Percentiles rank a stretch among this genome's conserved stretches.
Conservation (phyloP, 106 monocot genomes). For the Amphibolis antarctica region DNA sequence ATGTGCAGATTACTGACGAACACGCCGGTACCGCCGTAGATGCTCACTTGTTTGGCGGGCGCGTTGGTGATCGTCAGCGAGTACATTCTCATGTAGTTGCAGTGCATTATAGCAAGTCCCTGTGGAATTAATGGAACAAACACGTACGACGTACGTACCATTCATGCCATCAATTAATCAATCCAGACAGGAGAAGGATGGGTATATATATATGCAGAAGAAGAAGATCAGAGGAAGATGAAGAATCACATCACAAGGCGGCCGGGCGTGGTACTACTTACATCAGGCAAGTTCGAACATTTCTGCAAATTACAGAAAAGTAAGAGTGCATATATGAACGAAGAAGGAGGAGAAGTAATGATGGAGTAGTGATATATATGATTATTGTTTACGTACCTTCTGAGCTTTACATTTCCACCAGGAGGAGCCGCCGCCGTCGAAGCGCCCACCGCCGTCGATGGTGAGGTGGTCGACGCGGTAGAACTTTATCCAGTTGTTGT, state of each 20-base stretch:
- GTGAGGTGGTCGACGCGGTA: slow-evolving; percentile 5
- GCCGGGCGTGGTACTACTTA: no score
- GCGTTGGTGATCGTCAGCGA: slow-evolving; percentile 5
- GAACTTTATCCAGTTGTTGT: slow-evolving; percentile 9
- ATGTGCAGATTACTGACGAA: neutral
- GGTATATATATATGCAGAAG: no score
- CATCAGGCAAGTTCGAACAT: no score
- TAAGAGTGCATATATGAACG: no score
- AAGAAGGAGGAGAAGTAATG: neutral
- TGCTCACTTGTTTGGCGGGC: slow-evolving; percentile 1
- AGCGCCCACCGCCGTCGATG: slow-evolving; percentile 6
- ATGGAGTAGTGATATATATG: neutral
- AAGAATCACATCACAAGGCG: no score
- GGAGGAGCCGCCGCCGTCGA: slow-evolving; percentile 10
- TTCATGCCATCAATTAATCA: neutral
- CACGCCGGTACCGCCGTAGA: neutral
- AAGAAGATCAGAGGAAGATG: no score
- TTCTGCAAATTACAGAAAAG: neutral
- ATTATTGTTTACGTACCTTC: neutral
- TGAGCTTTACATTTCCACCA: slow-evolving; percentile 13
- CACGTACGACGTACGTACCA: neutral
- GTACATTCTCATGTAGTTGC: slow-evolving; percentile 3
- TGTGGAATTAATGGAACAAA: neutral
- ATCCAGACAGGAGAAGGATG: no score
- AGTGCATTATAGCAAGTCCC: slow-evolving; percentile 5